These are phyloP conservation scores for Scutellaria minor DNA, from an alignment of 257 asterid species.

Conservation along the genomic window DNA sequence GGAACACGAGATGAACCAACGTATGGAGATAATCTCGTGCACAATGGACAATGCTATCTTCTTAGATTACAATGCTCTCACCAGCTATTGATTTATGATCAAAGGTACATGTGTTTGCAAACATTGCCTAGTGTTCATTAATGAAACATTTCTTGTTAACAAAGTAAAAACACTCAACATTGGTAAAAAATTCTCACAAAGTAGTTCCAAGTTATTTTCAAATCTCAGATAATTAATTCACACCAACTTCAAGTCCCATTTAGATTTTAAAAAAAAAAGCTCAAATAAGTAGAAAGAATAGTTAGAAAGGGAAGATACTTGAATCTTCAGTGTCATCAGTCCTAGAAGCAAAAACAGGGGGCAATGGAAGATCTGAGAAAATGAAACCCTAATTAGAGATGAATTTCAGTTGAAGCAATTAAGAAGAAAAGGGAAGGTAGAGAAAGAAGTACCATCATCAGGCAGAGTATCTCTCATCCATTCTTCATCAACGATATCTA, in stretches of 20 bases:
- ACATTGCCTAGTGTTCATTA: background rate
- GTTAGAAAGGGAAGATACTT: slow-evolving; percentile 48
- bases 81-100: background rate
- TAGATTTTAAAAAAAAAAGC: background rate
- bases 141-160: background rate
- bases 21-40: too few relatives aligned
- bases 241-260: slow-evolving; percentile 10
- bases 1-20: too few relatives aligned
- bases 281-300: background rate
- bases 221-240: background rate
- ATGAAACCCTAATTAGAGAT: slow-evolving; percentile 11
- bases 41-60: background rate
- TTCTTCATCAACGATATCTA: slow-evolving; percentile 82
- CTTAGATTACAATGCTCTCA: background rate
- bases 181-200: background rate
- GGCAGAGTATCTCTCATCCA: slow-evolving; percentile 90
- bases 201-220: background rate
- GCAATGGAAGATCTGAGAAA: slow-evolving; percentile 65
- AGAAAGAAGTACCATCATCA: slow-evolving; percentile 58
- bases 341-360: slow-evolving; percentile 63
- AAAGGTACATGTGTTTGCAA: background rate
- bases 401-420: background rate
- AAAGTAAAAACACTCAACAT: background rate
- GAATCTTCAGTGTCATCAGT: slow-evolving; percentile 72
- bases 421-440: background rate